Evolutionary conservation across 768 basidiomycete species (phyloP).

Genomic region (Hericium coralloides): DNA sequence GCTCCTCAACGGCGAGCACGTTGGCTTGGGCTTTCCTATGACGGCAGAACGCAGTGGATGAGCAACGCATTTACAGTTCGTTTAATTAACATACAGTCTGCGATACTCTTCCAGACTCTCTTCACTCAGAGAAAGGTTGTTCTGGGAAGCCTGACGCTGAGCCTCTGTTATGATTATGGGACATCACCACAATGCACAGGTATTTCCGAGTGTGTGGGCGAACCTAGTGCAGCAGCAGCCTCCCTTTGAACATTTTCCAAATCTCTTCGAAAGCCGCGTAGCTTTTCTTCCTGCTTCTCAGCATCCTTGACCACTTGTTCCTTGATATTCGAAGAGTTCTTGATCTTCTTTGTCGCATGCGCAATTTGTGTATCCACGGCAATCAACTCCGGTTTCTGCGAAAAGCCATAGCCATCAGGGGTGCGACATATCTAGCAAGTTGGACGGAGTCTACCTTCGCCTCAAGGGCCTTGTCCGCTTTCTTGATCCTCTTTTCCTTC

Average conservation of each 20-base stretch:
- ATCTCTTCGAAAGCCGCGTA: constrained; percentile 54
- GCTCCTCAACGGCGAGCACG: constrained; percentile 74
- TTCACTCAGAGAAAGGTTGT: constrained; percentile 72
- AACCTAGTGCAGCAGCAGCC: constrained; percentile 76
- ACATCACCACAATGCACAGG: background rate
- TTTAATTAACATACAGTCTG: constrained; percentile 44
- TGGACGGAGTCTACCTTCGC: constrained; percentile 52
- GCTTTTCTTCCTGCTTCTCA: constrained; percentile 39
- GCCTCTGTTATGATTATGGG: constrained; percentile 41
- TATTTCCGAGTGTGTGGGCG: constrained; percentile 10
- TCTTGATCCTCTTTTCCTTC: constrained; percentile 83
- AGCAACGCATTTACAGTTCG: constrained; percentile 4
- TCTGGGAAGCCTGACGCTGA: constrained; percentile 60
- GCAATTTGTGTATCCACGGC: constrained; percentile 80
- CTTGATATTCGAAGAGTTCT: constrained; percentile 54
- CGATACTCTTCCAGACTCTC: constrained; percentile 86
- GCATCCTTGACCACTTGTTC: constrained; percentile 59
- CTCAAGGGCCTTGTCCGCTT: constrained; percentile 83
- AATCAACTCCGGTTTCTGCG: constrained; percentile 79
- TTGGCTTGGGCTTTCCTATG: constrained; percentile 73
- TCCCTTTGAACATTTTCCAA: constrained; percentile 54
- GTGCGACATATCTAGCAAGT: background rate
- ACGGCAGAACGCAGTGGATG: background rate
- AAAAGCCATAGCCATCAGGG: background rate
- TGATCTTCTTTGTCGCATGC: constrained; percentile 72